Conservation (phyloP, 768 basidiomycete genomes). For the Nidularia sp. region DNA sequence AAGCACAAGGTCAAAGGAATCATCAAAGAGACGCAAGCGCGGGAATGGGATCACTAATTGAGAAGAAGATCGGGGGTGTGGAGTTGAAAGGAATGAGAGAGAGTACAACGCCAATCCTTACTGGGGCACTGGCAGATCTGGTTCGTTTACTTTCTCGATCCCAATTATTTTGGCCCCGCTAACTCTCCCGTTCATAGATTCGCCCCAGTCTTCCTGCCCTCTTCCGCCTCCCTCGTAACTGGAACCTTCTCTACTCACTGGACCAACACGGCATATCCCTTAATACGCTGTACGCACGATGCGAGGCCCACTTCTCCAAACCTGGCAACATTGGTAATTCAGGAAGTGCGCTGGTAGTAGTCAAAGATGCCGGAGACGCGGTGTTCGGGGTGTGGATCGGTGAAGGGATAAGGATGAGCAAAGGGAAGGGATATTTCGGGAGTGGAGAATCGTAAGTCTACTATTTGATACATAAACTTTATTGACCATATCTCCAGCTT, state of each 20-base stretch:
- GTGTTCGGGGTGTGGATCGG: slow-evolving; percentile 84
- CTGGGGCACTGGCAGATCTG: slow-evolving; percentile 48
- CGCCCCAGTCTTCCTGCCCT: slow-evolving; percentile 72
- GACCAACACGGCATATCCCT: slow-evolving; percentile 96
- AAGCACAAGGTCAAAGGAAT: not conserved
- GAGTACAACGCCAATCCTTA: slow-evolving; percentile 49
- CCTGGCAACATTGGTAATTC: slow-evolving; percentile 15
- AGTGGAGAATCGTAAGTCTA: slow-evolving; percentile 77
- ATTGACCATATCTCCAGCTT: slow-evolving; percentile 43
- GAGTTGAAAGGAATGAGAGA: slow-evolving; percentile 53
- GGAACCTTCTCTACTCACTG: slow-evolving; percentile 83
- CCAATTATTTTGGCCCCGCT: not conserved
- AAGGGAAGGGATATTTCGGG: slow-evolving; percentile 73
- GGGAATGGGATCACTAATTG: slow-evolving; percentile 40
- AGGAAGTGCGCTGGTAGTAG: slow-evolving; percentile 51
- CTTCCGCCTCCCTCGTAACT: slow-evolving; percentile 61
- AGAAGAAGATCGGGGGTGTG: slow-evolving; percentile 46
- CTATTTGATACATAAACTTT: not conserved
- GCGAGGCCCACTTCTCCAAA: slow-evolving; percentile 35
- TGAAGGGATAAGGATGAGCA: slow-evolving; percentile 60
- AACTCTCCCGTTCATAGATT: slow-evolving; percentile 39
- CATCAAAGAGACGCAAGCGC: slow-evolving; percentile 1
- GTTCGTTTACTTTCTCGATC: slow-evolving; percentile 33
- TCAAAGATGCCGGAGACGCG: slow-evolving; percentile 59
- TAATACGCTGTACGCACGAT: slow-evolving; percentile 76